Evolutionary conservation across 192 early-diverging fungal species (phyloP).

Genomic region (Dissophora globulifera): DNA sequence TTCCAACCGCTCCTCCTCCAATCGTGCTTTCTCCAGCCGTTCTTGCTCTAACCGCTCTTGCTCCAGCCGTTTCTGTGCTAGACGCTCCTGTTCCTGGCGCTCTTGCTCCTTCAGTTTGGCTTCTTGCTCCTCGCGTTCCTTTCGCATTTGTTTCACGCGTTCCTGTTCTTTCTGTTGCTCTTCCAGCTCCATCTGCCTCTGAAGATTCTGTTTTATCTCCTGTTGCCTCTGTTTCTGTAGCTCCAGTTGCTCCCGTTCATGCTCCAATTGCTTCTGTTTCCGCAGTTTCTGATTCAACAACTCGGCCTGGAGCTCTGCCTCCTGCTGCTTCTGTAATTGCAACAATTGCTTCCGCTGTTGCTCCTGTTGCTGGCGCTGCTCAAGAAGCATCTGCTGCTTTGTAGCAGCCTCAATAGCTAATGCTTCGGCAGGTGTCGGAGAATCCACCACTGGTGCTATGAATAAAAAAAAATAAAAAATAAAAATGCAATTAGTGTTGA

Average conservation of each 20-base stretch:
- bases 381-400: slow-evolving; percentile 37
- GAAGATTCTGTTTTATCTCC: not conserved
- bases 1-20: slow-evolving; percentile 8
- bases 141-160: slow-evolving; percentile 9
- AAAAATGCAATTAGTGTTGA: not conserved
- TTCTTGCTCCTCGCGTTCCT: slow-evolving; percentile 13
- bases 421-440: slow-evolving; percentile 52
- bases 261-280: slow-evolving; percentile 17
- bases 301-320: slow-evolving; percentile 19
- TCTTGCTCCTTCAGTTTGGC: not conserved
- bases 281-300: slow-evolving; percentile 9
- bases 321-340: slow-evolving; percentile 36
- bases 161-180: slow-evolving; percentile 9
- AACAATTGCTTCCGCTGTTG: slow-evolving; percentile 11
- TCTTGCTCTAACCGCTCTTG: slow-evolving; percentile 3
- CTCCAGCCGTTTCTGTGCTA: too few relatives aligned
- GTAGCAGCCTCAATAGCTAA: slow-evolving; percentile 40
- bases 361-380: slow-evolving; percentile 22
- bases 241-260: slow-evolving; percentile 24
- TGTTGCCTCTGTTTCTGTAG: slow-evolving; percentile 7
- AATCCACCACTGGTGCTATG: slow-evolving; percentile 14
- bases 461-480: not conserved
- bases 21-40: not conserved
- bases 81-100: slow-evolving; percentile 7
- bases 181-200: slow-evolving; percentile 7